These are phyloP conservation scores for Xylariaceae sp. DNA, from an alignment of 2,329 filamentous ascomycete species.

Conservation along the genomic window DNA sequence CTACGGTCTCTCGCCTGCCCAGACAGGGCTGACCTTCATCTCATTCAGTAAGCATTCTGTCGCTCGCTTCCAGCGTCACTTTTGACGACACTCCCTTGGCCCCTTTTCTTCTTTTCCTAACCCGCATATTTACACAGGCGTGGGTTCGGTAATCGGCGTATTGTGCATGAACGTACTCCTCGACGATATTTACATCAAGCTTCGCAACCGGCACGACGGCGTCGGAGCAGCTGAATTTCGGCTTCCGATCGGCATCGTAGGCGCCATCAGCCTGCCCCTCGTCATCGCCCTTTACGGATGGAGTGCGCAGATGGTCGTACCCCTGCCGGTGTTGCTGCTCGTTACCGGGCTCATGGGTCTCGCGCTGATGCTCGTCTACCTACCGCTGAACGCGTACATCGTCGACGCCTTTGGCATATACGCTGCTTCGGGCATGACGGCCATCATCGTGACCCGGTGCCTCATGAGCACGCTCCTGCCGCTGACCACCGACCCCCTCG, in stretches of 20 bases:
- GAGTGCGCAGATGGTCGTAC: constrained; percentile 39
- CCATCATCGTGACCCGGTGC: constrained; percentile 49
- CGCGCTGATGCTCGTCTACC: constrained; percentile 39
- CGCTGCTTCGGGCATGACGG: constrained; percentile 52
- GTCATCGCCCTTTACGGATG: constrained; percentile 46
- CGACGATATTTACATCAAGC: constrained; percentile 48
- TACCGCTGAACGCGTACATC: constrained; percentile 50
- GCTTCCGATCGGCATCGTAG: constrained; percentile 46
- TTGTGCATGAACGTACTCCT: constrained; percentile 45
- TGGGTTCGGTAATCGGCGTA: constrained; percentile 44
- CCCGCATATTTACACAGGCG: constrained; percentile 34
- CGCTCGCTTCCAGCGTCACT: neutral
- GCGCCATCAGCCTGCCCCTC: constrained; percentile 41
- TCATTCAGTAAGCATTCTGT: constrained; percentile 42
- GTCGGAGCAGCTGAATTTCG: constrained; percentile 48
- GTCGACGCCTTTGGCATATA: constrained; percentile 53
- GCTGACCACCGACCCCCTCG: constrained; percentile 43
- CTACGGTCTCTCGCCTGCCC: constrained; percentile 46
- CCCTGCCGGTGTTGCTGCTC: constrained; percentile 39
- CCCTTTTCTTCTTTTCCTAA: constrained; percentile 14
- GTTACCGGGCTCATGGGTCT: constrained; percentile 41
- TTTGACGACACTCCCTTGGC: neutral
- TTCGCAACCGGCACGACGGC: constrained; percentile 37
- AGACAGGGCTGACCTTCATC: constrained; percentile 49
- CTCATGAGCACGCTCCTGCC: constrained; percentile 54